Percentiles rank a stretch among this genome's conserved stretches.
phyloP scores from a whole-genome alignment of 495 filamentous ascomycete species.

The Aspergillus avenaceus region DNA sequence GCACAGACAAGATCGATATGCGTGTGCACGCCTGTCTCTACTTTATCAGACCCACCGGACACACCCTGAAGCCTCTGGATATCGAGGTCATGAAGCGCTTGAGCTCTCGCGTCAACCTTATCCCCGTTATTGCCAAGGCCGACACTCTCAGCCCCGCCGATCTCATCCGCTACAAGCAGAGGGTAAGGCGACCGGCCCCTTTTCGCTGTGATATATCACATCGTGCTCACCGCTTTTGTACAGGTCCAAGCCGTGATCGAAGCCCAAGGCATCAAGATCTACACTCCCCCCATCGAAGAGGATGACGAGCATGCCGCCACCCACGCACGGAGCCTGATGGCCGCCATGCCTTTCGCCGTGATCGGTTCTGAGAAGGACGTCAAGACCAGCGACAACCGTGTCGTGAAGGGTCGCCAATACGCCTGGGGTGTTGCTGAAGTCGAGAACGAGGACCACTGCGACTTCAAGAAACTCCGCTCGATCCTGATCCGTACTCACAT shows the following conservation, averaged over 20 bases:
- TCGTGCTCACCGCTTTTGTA: not conserved
- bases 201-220: not conserved
- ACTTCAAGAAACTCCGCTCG: slow-evolving; percentile 99
- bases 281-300: slow-evolving; percentile 94
- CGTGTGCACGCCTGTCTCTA: slow-evolving; percentile 98
- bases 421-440: slow-evolving; percentile 99
- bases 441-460: slow-evolving; percentile 99
- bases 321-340: slow-evolving; percentile 89
- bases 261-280: slow-evolving; percentile 99
- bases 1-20: slow-evolving; percentile 97
- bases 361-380: slow-evolving; percentile 99
- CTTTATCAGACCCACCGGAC: slow-evolving; percentile 97
- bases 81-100: slow-evolving; percentile 99
- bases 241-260: slow-evolving; percentile 94
- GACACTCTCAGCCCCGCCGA: slow-evolving; percentile 94
- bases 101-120: slow-evolving; percentile 95
- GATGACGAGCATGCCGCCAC: slow-evolving; percentile 93
- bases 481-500: slow-evolving; percentile 99
- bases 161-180: slow-evolving; percentile 85
- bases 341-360: slow-evolving; percentile 97
- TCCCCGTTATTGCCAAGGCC: slow-evolving; percentile 96
- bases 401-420: slow-evolving; percentile 98
- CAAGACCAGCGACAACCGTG: slow-evolving; percentile 89
- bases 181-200: slow-evolving; percentile 53
- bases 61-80: slow-evolving; percentile 96